A percentile compares a stretch with the other conserved stretches of the same genome.
These are phyloP conservation scores for Hypoxylon trugodes DNA, from an alignment of 495 filamentous ascomycete species.

Conservation along the genomic window DNA sequence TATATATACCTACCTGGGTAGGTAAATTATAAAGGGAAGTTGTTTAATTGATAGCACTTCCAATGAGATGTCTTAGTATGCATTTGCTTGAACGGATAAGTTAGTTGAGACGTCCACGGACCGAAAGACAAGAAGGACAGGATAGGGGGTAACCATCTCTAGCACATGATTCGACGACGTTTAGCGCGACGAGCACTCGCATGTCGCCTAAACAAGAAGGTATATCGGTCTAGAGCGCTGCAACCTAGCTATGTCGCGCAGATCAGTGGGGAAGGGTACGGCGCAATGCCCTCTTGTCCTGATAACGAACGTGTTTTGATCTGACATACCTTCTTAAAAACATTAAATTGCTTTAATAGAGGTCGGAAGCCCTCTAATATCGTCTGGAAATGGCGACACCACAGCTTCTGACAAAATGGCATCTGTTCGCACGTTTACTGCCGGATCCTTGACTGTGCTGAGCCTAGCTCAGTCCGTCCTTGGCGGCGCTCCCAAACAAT, in stretches of 20 bases:
- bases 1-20: no score
- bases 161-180: conserved; percentile 15
- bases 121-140: conserved; percentile 1
- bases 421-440: conserved; percentile 17
- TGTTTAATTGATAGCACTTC: conserved; percentile 8
- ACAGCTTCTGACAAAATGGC: conserved; percentile 8
- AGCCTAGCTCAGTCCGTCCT: conserved; percentile 17
- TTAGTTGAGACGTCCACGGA: conserved; percentile 4
- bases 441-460: conserved; percentile 21
- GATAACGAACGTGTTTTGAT: conserved; percentile 15
- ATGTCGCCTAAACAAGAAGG: conserved; percentile 27
- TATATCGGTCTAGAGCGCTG: conserved; percentile 6
- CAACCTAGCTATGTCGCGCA: conserved; percentile 9
- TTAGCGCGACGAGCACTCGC: conserved; percentile 16
- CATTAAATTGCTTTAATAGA: conserved; percentile 10
- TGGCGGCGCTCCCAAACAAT: conserved; percentile 21
- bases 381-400: not conserved
- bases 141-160: conserved; percentile 8
- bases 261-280: conserved; percentile 21
- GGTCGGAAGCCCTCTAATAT: not conserved
- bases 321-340: conserved; percentile 7
- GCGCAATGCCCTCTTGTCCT: conserved; percentile 1
- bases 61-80: conserved; percentile 2
- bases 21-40: no score
- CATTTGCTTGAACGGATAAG: conserved; percentile 18